A percentile compares a stretch with the other conserved stretches of the same genome.
These are phyloP conservation scores for Tetraselmis chui DNA, from an alignment of 139 green algal genomes.

Conservation along the genomic window DNA sequence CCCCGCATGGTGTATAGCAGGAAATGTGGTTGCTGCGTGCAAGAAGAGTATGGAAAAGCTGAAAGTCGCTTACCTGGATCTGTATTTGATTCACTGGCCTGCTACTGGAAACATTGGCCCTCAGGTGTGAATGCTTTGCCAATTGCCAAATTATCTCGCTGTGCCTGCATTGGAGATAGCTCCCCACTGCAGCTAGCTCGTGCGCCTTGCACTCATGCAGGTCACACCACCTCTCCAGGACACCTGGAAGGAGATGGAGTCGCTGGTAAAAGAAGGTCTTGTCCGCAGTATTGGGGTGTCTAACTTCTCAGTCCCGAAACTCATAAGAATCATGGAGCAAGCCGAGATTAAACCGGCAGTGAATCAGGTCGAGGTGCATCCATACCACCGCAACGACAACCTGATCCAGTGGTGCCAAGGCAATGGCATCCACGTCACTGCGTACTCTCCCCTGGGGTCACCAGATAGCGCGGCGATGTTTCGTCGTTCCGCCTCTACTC, in stretches of 20 bases:
- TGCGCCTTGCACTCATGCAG: too few species aligned
- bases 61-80: conserved; percentile 73
- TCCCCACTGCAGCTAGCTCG: too few species aligned
- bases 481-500: conserved; percentile 33
- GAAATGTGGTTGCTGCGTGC: not conserved
- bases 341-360: not conserved
- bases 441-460: conserved; percentile 82
- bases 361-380: conserved; percentile 84
- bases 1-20: too few species aligned
- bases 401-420: conserved; percentile 55
- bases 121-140: too few species aligned
- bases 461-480: conserved; percentile 69
- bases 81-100: conserved; percentile 79
- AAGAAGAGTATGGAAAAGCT: conserved; percentile 54
- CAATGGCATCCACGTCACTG: conserved; percentile 77
- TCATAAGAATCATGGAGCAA: conserved; percentile 18
- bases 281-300: conserved; percentile 68
- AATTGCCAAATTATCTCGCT: too few species aligned
- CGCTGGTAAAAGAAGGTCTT: conserved; percentile 58
- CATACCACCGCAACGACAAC: conserved; percentile 76
- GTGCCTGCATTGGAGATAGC: too few species aligned
- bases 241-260: conserved; percentile 58
- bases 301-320: conserved; percentile 73
- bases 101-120: conserved; percentile 48
- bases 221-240: conserved; percentile 13